Evolutionary conservation across 2,329 filamentous ascomycete species (phyloP), one percentile per base, ranked within the genome.

Genomic region (Microthyrium microscopicum): DNA sequence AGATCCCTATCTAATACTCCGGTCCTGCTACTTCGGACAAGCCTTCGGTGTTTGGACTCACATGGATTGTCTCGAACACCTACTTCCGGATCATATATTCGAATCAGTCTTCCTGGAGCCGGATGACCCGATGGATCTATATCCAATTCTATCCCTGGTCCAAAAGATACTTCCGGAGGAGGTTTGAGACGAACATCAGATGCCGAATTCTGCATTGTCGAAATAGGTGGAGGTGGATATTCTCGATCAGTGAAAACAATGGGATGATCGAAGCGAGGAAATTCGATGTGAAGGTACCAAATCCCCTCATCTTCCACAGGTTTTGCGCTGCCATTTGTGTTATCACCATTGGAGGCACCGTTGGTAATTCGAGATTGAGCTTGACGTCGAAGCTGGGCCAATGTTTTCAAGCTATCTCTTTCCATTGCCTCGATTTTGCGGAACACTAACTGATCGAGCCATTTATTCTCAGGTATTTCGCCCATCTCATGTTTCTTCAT

Each of bases 401-500:
- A 46, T 1, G 47, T 49, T 28, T 51, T 55, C 15, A 55, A 42
- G 21, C 59, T 48, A 36, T 48, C 47, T 19, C 54, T 41, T 39
- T 57, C 51, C 31, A 58, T 54, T 55, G 80, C 89, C 58, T 93
- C 87, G 39, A 92, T 76, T 33, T 78, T 78, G 26, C 87, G 75
- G 51, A 92, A 98, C 3, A 94, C 85, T 45, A 95, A 68, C 47
- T 89, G 81, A 52, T 98, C 89, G 27, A 98, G 68, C 91, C 89
- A 98, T 46, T 91, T 82, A 30, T 93, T 79, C 12, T 84, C 73
- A 1, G 82, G 75, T 18, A 98, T 87, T 51, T 98, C 89, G 13
- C 84, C 85, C 78, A 94, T 91, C 51, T 98, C 91, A 49, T 95
- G 89, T 56, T 93, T 92, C 57, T 98, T 98, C 51, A 98, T 79